Conservation (phyloP, 2,329 filamentous ascomycete species). For the Cercospora brassicicola region DNA sequence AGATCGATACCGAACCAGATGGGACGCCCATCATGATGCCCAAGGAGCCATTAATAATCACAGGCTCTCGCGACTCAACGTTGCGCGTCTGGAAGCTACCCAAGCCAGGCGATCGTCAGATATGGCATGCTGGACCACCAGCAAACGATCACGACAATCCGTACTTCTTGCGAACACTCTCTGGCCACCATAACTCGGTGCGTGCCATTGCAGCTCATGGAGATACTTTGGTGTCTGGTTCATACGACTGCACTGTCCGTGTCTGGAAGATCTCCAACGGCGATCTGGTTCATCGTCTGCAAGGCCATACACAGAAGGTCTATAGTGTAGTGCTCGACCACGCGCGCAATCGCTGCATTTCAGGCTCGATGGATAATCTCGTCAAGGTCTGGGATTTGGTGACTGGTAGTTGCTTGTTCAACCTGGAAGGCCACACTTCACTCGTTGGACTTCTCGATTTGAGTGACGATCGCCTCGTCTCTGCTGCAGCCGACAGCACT, state of each 20-base stretch:
- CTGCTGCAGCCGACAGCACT: constrained; percentile 91
- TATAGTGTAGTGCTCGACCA: constrained; percentile 96
- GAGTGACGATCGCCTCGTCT: constrained; percentile 85
- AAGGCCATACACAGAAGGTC: constrained; percentile 88
- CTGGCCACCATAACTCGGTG: constrained; percentile 88
- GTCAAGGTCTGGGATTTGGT: constrained; percentile 97
- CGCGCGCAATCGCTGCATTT: constrained; percentile 90
- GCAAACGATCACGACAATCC: constrained; percentile 78
- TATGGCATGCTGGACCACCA: constrained; percentile 76
- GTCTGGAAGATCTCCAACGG: constrained; percentile 98
- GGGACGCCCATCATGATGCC: constrained; percentile 84
- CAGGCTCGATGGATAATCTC: constrained; percentile 95
- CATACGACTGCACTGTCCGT: constrained; percentile 90
- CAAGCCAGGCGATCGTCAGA: constrained; percentile 70
- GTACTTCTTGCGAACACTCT: constrained; percentile 85
- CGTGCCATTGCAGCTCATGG: constrained; percentile 92
- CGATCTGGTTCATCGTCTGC: constrained; percentile 77
- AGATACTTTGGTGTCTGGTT: constrained; percentile 94
- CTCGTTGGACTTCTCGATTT: constrained; percentile 90
- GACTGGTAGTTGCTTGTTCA: constrained; percentile 80
- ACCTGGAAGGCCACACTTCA: constrained; percentile 86
- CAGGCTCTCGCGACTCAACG: constrained; percentile 91
- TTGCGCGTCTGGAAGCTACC: constrained; percentile 93
- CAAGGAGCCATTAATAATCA: constrained; percentile 93
- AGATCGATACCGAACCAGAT: constrained; percentile 69